Evolutionary conservation across 202 grass and related monocot genomes (phyloP), one percentile per base, ranked within the genome.

Genomic region (Carex arenaria): DNA sequence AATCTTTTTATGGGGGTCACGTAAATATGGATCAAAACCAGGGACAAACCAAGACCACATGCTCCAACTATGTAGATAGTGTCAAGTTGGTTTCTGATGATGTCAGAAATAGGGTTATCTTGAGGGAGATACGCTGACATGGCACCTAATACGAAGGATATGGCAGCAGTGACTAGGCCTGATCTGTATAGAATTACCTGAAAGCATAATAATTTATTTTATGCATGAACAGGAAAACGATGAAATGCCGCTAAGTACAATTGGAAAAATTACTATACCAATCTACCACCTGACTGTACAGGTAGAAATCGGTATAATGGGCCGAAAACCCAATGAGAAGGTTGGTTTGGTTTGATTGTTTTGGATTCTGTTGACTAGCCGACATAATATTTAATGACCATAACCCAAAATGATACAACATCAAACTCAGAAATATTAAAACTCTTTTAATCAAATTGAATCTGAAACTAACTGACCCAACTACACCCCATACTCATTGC

Each of bases 1-100:
- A 98, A 93, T 19, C 93, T 87, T 82, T 98, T 95, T 84, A 98
- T 92, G 2, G 95, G 84, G 1, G 95, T 90, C 40, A 98, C 86
- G 5, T 95, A 98, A 68, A 98, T 98, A 84, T 98, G 95, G 57
- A 98, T 98, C 2, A 98, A 72, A 20, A 98, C 51, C 12, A 98
- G 68, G 70, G 95, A 98, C 2, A 98, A 83, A 20, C 95, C 95
- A n/a, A 95, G 78, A 31, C 95, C 95, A 17, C 84, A 83, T 34
- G 91, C 89, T 22, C 95, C 95, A 30, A 90, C n/a, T 60, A 86
- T 79, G 79, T 84, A 95, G 47, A 95, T 61, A 10, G 92, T 47
- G 57, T 98, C 91, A 23, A 86, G 2, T 67, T 89, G 15, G 18
- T 90, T 83, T 67, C 84, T 66, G 85, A 93, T 69, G 32, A 92